phyloP scores from a whole-genome alignment of 768 basidiomycete genomes.

The Baorangia bicolor region DNA sequence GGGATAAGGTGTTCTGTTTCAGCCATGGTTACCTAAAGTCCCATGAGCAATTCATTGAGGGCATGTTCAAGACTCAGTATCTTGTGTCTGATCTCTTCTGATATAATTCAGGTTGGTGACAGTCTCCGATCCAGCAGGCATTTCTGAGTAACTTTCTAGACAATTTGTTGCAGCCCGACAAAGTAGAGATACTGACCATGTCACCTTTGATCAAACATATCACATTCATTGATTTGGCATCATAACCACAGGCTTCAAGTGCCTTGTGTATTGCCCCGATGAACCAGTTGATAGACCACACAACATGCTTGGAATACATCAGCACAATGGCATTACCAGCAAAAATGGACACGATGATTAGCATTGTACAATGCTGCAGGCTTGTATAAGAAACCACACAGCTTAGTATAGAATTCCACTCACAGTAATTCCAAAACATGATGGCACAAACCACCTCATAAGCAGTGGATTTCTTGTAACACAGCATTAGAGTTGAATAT shows the following conservation, averaged over 20 bases:
- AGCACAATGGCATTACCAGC: conserved; percentile 87
- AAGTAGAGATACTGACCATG: no score
- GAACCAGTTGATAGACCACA: conserved; percentile 89
- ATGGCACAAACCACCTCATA: conserved; percentile 92
- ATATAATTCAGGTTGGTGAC: no score
- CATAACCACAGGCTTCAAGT: conserved; percentile 77
- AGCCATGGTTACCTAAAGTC: conserved; percentile 67
- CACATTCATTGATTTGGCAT: conserved; percentile 58
- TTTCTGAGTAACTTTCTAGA: conserved; percentile 69
- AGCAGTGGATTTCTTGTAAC: conserved; percentile 76
- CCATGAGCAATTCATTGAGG: not conserved
- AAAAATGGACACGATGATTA: conserved; percentile 83
- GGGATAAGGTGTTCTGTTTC: conserved; percentile 89
- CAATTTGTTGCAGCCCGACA: no score
- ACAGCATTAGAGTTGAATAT: conserved; percentile 61
- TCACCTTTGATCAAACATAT: conserved; percentile 11
- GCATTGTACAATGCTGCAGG: conserved; percentile 85
- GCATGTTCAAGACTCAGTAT: conserved; percentile 35
- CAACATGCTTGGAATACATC: conserved; percentile 90
- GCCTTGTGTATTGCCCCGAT: conserved; percentile 75
- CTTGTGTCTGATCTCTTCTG: conserved; percentile 75
- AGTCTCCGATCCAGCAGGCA: no score
- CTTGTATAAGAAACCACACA: not conserved
- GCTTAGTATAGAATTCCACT: conserved; percentile 19
- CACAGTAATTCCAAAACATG: conserved; percentile 95